Evolutionary conservation across 139 green algal species (phyloP).

Genomic region (Tetraselmis chui): DNA sequence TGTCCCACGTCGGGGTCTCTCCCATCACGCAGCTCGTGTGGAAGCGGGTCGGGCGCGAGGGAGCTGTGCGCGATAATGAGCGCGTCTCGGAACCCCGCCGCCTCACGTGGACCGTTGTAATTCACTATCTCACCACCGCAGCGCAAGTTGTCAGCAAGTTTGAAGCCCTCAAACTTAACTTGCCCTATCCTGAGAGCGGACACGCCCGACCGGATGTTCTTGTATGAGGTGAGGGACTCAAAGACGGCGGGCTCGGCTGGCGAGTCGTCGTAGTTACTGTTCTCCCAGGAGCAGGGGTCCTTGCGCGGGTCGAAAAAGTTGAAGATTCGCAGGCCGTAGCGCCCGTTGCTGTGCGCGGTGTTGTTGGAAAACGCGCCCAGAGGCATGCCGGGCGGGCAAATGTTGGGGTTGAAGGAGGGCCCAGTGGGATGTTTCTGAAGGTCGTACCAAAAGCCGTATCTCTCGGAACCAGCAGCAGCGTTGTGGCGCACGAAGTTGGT

Average conservation of each 20-base stretch:
- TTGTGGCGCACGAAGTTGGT: slow-evolving; percentile 58
- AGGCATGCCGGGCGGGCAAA: neutral
- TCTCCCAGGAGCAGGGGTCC: neutral
- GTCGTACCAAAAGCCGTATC: neutral
- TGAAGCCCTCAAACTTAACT: neutral
- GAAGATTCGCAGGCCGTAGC: slow-evolving; percentile 1
- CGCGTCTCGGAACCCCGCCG: neutral
- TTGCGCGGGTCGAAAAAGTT: neutral
- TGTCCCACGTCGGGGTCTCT: slow-evolving; percentile 6
- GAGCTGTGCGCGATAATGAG: slow-evolving; percentile 2
- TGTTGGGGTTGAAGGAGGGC: neutral
- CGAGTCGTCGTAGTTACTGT: neutral
- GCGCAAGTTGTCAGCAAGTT: neutral
- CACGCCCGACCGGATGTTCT: neutral
- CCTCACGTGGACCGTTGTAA: neutral
- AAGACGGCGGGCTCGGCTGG: neutral
- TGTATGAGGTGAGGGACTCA: neutral
- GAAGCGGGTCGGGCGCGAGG: neutral
- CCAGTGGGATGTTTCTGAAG: neutral
- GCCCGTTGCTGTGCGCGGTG: neutral
- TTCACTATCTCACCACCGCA: neutral
- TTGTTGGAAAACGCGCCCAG: slow-evolving; percentile 1
- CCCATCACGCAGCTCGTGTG: slow-evolving; percentile 1
- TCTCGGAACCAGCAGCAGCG: slow-evolving; percentile 30
- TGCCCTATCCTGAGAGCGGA: neutral